Evolutionary conservation across 2,329 filamentous ascomycete species (phyloP), one percentile per base, ranked within the genome.

Genomic region (Ustulina deusta): DNA sequence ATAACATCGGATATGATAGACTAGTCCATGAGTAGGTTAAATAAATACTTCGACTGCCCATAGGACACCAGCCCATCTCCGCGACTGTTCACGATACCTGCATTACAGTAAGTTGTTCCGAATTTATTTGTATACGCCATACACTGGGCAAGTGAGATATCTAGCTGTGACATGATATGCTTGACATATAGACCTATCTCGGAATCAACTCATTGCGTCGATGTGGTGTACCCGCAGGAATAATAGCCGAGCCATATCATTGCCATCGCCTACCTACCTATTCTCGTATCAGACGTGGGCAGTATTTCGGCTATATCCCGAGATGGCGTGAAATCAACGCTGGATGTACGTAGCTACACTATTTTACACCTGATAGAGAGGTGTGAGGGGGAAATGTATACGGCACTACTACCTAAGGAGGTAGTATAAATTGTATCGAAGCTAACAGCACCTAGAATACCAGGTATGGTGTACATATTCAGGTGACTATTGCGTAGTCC

Each of bases 291-390:
- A 34, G 52, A 55, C 40, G n/a, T 22, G 15, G 5, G 15, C 44
- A 55, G n/a, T 3, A 36, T 59, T 32, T 63, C 65, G 60, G 65
- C 60, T 66, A 63, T 66, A 63, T 63, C 54, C 59, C 54, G 65
- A 54, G 52, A 60, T 65, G 55, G 62, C 48, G 38, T 38, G 55
- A 27, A 29, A 60, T 40, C 27, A 36, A 25, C 20, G 10, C 36
- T 48, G 22, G 22, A 38, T 6, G 34, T 36, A 36, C 34, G 11
- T 6, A 6, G 11, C 34, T 6, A 36, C 34, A 36, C 6, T 6
- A 6, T 36, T 6, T 36, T 6, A 36, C 11, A 36, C n/a, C n/a
- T n/a, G n/a, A n/a, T n/a, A n/a, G n/a, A n/a, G n/a, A n/a, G n/a
- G n/a, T n/a, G n/a, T n/a, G n/a, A n/a, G n/a, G n/a, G n/a, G n/a